phyloP scores from a whole-genome alignment of 2,329 filamentous ascomycete genomes.

The Claviceps capensis region DNA sequence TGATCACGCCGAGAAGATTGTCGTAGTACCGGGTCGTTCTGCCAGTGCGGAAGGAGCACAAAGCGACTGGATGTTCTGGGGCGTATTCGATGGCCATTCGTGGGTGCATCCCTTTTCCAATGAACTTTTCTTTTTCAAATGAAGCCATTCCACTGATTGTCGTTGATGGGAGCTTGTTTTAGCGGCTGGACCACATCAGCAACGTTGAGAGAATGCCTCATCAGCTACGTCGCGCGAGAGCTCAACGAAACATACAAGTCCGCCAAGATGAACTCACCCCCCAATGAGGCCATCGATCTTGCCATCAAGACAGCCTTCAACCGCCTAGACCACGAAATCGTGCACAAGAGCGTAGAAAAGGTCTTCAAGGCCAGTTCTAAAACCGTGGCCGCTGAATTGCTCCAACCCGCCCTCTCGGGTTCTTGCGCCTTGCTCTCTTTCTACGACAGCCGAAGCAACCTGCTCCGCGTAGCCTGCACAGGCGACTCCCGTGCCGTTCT shows the following conservation, averaged over 20 bases:
- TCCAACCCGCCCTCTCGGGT: slow-evolving; percentile 89
- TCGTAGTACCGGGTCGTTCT: slow-evolving; percentile 61
- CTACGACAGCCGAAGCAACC: slow-evolving; percentile 78
- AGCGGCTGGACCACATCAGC: slow-evolving; percentile 98
- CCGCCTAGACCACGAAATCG: slow-evolving; percentile 84
- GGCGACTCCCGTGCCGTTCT: slow-evolving; percentile 93
- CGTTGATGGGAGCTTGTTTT: neutral
- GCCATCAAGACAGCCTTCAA: slow-evolving; percentile 91
- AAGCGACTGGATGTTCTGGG: slow-evolving; percentile 99
- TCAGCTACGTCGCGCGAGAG: slow-evolving; percentile 84
- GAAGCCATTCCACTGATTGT: neutral
- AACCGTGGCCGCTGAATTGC: slow-evolving; percentile 75
- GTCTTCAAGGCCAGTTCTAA: slow-evolving; percentile 83
- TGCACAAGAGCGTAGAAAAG: slow-evolving; percentile 82
- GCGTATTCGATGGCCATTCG: slow-evolving; percentile 95
- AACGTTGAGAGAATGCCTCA: slow-evolving; percentile 82
- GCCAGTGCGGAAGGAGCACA: slow-evolving; percentile 18
- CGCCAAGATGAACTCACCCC: slow-evolving; percentile 47
- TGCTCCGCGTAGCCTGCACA: slow-evolving; percentile 86
- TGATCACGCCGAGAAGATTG: slow-evolving; percentile 95
- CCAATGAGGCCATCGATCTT: slow-evolving; percentile 67
- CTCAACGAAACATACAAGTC: slow-evolving; percentile 84
- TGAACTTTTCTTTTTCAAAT: neutral
- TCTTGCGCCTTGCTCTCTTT: slow-evolving; percentile 94
- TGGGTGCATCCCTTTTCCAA: slow-evolving; percentile 30